These are phyloP conservation scores for Hysterium pulicare DNA, from an alignment of 2,329 filamentous ascomycete species.

Conservation along the genomic window DNA sequence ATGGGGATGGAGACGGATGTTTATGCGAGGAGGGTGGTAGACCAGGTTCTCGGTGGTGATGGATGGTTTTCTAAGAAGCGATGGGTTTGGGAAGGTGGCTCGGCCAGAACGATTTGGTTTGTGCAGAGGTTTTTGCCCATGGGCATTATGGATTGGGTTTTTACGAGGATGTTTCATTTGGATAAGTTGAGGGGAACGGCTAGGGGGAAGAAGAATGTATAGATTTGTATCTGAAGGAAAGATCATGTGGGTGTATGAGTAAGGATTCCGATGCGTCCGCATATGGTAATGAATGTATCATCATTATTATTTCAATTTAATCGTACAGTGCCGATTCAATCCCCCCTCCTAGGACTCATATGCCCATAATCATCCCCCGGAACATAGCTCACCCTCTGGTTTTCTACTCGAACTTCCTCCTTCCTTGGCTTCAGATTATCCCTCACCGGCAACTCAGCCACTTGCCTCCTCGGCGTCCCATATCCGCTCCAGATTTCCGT, in stretches of 20 bases:
- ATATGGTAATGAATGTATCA: too few relatives aligned
- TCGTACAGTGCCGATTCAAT: too few relatives aligned
- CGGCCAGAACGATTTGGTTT: slow-evolving; percentile 49
- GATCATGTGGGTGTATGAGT: too few relatives aligned
- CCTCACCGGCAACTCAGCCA: slow-evolving; percentile 1
- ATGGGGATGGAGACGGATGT: slow-evolving; percentile 49
- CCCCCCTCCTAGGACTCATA: not conserved
- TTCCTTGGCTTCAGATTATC: not conserved
- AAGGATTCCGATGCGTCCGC: too few relatives aligned
- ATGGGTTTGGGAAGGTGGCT: slow-evolving; percentile 55
- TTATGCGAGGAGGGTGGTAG: slow-evolving; percentile 56
- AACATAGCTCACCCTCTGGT: not conserved
- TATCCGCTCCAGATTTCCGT: not conserved
- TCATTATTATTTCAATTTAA: too few relatives aligned
- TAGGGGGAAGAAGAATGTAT: slow-evolving; percentile 33
- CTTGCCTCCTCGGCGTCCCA: not conserved
- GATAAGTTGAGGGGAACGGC: slow-evolving; percentile 42
- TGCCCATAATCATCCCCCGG: slow-evolving; percentile 1
- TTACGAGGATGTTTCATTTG: slow-evolving; percentile 52
- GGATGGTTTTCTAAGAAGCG: slow-evolving; percentile 37
- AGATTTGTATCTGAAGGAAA: too few relatives aligned
- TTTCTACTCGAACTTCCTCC: not conserved
- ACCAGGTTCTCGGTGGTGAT: slow-evolving; percentile 45
- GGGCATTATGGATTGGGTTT: slow-evolving; percentile 39
- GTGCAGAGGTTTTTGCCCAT: slow-evolving; percentile 46